These are phyloP conservation scores for Linnemannia elongata DNA, from an alignment of 192 early-diverging fungal species.

Conservation along the genomic window DNA sequence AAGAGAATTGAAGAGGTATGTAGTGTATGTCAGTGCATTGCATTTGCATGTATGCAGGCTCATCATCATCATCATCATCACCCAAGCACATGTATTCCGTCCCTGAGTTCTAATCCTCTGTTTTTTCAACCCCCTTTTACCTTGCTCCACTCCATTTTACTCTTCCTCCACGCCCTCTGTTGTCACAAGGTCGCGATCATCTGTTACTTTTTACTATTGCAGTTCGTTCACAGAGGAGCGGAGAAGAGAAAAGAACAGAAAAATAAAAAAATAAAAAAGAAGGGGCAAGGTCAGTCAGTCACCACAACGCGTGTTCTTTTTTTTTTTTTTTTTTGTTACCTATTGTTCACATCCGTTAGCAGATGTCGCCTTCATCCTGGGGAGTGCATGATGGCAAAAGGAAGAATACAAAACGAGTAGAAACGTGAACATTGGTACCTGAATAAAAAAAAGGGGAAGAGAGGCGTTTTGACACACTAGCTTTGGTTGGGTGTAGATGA, in stretches of 20 bases:
- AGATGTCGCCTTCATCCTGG: not conserved
- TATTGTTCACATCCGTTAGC: not conserved
- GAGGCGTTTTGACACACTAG: not conserved
- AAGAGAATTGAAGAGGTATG: not conserved
- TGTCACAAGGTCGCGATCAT: slow-evolving; percentile 33
- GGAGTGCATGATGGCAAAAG: not conserved
- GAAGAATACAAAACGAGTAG: not conserved
- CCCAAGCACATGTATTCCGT: not conserved
- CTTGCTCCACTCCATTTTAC: not conserved
- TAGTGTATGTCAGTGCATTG: not conserved
- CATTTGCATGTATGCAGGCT: not conserved
- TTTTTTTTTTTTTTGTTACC: not conserved
- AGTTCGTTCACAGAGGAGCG: not conserved
- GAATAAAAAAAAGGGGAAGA: not conserved
- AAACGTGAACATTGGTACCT: not conserved
- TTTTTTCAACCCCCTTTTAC: not conserved
- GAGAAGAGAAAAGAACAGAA: not conserved
- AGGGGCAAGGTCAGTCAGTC: not conserved
- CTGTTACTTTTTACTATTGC: not conserved
- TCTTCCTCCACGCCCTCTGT: not conserved
- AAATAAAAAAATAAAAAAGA: not conserved
- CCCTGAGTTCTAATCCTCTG: not conserved
- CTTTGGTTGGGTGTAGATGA: not conserved
- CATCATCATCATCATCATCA: not conserved
- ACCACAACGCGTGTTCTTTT: not conserved